phyloP scores from a whole-genome alignment of 2,329 filamentous ascomycete genomes.

The Aureobasidium sp. region DNA sequence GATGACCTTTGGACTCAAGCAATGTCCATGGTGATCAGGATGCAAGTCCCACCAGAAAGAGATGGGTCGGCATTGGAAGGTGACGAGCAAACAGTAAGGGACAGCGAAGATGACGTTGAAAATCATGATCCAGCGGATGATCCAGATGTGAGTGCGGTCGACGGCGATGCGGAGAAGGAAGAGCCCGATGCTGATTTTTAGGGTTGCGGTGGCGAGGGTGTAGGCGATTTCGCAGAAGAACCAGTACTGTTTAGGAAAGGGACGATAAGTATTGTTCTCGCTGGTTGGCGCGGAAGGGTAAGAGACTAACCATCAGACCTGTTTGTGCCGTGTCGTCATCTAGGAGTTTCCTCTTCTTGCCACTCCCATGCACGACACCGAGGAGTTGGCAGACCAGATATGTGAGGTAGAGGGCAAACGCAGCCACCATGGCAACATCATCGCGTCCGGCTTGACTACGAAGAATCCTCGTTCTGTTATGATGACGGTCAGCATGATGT shows the following conservation, averaged over 20 bases:
- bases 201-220: constrained; percentile 37
- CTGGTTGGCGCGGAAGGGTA: neutral
- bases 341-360: constrained; percentile 20
- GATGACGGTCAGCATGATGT: neutral
- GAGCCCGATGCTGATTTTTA: constrained; percentile 45
- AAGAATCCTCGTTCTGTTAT: neutral
- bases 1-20: constrained; percentile 37
- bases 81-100: constrained; percentile 42
- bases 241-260: constrained; percentile 30
- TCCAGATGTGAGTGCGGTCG: constrained; percentile 35
- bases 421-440: constrained; percentile 28
- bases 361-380: constrained; percentile 26
- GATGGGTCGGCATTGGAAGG: constrained; percentile 46
- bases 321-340: constrained; percentile 13
- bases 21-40: constrained; percentile 31
- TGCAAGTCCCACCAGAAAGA: constrained; percentile 42
- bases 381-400: constrained; percentile 28
- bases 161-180: constrained; percentile 46
- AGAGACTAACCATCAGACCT: constrained; percentile 1
- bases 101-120: constrained; percentile 37
- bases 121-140: constrained; percentile 40
- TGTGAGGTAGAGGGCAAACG: constrained; percentile 24
- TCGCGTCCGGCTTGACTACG: constrained; percentile 24
- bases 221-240: constrained; percentile 51
- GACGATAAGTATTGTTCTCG: neutral